Percentiles rank a stretch among this genome's conserved stretches.
Evolutionary conservation across 2,329 filamentous ascomycete genomes (phyloP).

Genomic region (Fusarium mundagurra): DNA sequence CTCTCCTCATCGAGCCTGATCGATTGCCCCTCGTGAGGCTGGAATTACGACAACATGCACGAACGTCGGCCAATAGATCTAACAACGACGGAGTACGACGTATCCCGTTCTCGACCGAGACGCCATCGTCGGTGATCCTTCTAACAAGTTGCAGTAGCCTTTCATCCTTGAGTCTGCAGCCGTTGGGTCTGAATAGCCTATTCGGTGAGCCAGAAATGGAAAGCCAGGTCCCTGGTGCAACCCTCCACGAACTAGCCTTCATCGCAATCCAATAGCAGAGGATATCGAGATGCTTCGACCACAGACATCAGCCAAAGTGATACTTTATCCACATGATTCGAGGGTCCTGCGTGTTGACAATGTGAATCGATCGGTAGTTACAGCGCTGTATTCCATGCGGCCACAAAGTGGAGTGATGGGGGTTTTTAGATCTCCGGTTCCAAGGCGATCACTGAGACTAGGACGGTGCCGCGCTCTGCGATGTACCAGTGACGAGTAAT

Average conservation of each 20-base stretch:
- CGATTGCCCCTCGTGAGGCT: neutral
- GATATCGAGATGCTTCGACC: neutral
- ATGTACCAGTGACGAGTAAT: slow-evolving; percentile 4
- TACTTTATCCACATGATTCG: slow-evolving; percentile 26
- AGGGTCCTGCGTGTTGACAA: slow-evolving; percentile 30
- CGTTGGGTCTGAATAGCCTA: neutral
- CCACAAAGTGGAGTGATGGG: slow-evolving; percentile 13
- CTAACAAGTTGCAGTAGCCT: slow-evolving; percentile 25
- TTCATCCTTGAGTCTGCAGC: slow-evolving; percentile 2
- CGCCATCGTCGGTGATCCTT: slow-evolving; percentile 12
- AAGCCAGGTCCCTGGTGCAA: neutral
- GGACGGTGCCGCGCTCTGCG: slow-evolving; percentile 29
- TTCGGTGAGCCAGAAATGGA: slow-evolving; percentile 16
- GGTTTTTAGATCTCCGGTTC: slow-evolving; percentile 18
- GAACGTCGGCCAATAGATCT: neutral
- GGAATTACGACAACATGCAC: slow-evolving; percentile 2
- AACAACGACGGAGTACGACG: neutral
- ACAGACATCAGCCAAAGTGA: slow-evolving; percentile 8
- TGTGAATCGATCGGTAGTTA: slow-evolving; percentile 11
- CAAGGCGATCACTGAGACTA: slow-evolving; percentile 25
- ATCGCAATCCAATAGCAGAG: neutral
- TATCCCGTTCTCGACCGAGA: slow-evolving; percentile 15
- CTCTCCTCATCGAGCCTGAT: neutral
- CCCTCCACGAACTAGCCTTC: neutral
- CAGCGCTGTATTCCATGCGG: slow-evolving; percentile 10